Evolutionary conservation across 371 early-diverging fungal genomes (phyloP).

Genomic region (Mortierella sp.): DNA sequence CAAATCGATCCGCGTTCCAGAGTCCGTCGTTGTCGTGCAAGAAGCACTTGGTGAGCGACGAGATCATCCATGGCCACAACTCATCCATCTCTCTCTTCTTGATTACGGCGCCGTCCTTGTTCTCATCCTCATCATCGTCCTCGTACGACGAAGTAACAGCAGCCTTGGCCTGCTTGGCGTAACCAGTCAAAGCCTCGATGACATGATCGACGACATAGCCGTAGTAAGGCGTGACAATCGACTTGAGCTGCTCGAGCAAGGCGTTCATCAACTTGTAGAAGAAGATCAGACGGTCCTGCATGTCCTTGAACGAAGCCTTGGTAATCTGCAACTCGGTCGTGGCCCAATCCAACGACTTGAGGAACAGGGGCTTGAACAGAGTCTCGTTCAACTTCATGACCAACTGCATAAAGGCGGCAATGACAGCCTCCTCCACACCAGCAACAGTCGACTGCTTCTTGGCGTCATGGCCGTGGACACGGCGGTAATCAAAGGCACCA

Average conservation of each 20-base stretch:
- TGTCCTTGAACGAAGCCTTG: conserved; percentile 58
- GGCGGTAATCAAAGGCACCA: conserved; percentile 78
- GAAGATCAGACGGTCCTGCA: conserved; percentile 75
- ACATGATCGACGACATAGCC: conserved; percentile 83
- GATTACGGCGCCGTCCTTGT: conserved; percentile 6
- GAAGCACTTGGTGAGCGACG: conserved; percentile 78
- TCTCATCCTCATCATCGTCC: conserved; percentile 55
- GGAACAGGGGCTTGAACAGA: conserved; percentile 93
- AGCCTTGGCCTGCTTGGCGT: conserved; percentile 52
- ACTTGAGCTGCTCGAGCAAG: conserved; percentile 84
- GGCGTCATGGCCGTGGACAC: conserved; percentile 45
- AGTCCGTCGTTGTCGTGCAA: conserved; percentile 78
- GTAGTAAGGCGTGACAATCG: conserved; percentile 90
- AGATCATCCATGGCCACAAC: conserved; percentile 73
- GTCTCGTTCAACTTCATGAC: conserved; percentile 95
- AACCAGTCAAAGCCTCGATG: conserved; percentile 70
- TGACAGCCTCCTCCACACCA: conserved; percentile 75
- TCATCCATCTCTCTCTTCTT: conserved; percentile 60
- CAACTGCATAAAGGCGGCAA: conserved; percentile 83
- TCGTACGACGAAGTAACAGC: conserved; percentile 25
- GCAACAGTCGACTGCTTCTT: conserved; percentile 62
- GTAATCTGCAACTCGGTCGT: conserved; percentile 68
- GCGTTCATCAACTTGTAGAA: conserved; percentile 85
- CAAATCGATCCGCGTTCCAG: conserved; percentile 82
- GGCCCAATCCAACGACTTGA: conserved; percentile 94